A percentile compares a stretch with the other conserved stretches of the same genome.
phyloP scores from a whole-genome alignment of 139 green algal species.

The Asterochloris erici region DNA sequence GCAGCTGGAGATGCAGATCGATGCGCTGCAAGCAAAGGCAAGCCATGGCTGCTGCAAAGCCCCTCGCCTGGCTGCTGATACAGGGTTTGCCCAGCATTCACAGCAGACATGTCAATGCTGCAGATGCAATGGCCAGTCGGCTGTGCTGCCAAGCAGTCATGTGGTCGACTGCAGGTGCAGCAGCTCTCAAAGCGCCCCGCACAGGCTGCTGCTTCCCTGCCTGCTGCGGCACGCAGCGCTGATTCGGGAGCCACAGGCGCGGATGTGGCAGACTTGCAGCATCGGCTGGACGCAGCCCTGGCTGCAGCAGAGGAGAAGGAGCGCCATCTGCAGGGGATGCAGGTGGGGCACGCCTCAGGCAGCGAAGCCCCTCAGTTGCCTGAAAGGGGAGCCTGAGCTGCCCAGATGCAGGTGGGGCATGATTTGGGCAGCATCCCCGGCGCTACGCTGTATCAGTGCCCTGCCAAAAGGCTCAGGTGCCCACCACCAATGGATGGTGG shows the following conservation, averaged over 20 bases:
- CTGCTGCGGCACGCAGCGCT: background rate
- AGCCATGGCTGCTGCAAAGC: no score
- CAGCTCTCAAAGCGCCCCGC: background rate
- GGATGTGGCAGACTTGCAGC: background rate
- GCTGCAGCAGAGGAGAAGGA: conserved; percentile 9
- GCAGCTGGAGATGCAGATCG: no score
- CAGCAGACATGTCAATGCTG: background rate
- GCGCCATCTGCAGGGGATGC: conserved; percentile 6
- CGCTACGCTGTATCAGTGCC: background rate
- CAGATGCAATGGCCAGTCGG: background rate
- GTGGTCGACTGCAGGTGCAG: background rate
- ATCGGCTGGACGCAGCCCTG: background rate
- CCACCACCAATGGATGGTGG: background rate
- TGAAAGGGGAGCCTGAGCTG: background rate
- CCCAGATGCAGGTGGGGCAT: background rate
- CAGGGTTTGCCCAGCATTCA: background rate
- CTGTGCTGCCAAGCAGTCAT: background rate
- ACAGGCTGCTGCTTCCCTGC: background rate
- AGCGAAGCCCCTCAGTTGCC: background rate
- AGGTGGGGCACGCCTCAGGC: background rate
- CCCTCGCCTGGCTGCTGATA: no score
- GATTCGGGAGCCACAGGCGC: background rate
- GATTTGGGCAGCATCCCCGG: background rate
- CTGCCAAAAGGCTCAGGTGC: background rate
- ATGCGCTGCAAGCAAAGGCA: no score